These are phyloP conservation scores for Euphorbia corollata DNA, from an alignment of 441 rosid genomes.

Conservation along the genomic window DNA sequence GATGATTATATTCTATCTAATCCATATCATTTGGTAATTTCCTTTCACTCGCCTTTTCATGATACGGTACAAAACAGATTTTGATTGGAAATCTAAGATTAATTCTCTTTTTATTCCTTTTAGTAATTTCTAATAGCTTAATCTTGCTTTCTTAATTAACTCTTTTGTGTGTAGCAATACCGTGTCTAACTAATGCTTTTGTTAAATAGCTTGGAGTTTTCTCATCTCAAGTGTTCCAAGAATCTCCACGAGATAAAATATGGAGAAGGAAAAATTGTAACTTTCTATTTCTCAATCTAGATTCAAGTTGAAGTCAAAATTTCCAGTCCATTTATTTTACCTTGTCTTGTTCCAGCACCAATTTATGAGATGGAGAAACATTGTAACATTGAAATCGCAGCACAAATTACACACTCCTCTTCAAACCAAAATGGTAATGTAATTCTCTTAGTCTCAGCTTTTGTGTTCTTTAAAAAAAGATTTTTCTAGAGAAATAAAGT, in stretches of 20 bases:
- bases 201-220: slow-evolving; percentile 86
- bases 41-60: slow-evolving; percentile 6
- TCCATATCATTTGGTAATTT: slow-evolving; percentile 90
- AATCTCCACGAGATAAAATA: slow-evolving; percentile 67
- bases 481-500: not conserved
- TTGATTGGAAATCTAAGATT: slow-evolving; percentile 16
- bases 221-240: slow-evolving; percentile 93
- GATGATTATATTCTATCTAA: slow-evolving; percentile 82
- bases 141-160: not conserved
- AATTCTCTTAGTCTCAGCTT: slow-evolving; percentile 23
- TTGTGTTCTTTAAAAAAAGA: not conserved
- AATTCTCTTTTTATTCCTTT: slow-evolving; percentile 1
- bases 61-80: slow-evolving; percentile 6
- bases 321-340: slow-evolving; percentile 14
- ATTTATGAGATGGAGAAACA: slow-evolving; percentile 90
- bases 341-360: slow-evolving; percentile 57
- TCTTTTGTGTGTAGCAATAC: slow-evolving; percentile 8
- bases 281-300: slow-evolving; percentile 17
- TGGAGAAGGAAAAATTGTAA: slow-evolving; percentile 78
- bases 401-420: slow-evolving; percentile 58
- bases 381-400: slow-evolving; percentile 90
- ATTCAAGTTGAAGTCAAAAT: slow-evolving; percentile 15
- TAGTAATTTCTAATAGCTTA: not conserved
- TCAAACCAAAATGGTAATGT: slow-evolving; percentile 49
- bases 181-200: slow-evolving; percentile 19